Evolutionary conservation across 768 basidiomycete genomes (phyloP), one percentile per base, ranked within the genome.

Genomic region (Podaxis sp.): DNA sequence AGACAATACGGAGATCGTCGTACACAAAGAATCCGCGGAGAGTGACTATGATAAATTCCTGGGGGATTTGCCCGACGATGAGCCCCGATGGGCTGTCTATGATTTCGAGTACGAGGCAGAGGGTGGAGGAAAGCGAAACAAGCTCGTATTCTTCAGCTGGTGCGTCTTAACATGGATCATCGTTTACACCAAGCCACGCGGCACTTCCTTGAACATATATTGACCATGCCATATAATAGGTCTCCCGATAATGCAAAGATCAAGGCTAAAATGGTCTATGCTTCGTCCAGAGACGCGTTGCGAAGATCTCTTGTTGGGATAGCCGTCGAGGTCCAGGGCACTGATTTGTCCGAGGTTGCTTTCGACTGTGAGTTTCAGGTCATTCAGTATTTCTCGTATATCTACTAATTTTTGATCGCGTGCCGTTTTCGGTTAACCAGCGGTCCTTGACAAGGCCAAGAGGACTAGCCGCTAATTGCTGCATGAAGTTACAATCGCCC

Each of bases 221-320:
- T 17, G n/a, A 28, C 53, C 59, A 40, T 17, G 42, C 52, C 59
- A 74, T 76, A 13, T 22, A 5, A 70, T 15, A 98, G 96, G 96
- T 83, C 87, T 19, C 96, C 96, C 66, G 94, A 96, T 70, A 76
- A 74, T 48, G 88, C 94, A 46, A 91, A 85, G 77, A 83, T 96
- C 76, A 95, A 91, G 78, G 81, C 86, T 72, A 98, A 96, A 88
- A 98, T 98, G 95, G 69, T 97, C 68, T 90, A 85, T 77, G 90
- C 96, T 2, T 88, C 93, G 17, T 98, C 96, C 58, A 89, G 86
- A 72, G 91, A 94, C 28, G 88, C 88, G 4, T 77, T 99, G 66
- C 84, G 85, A 69, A 85, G 83, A 59, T 72, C 83, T 36, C 83
- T 99, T 30, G 84, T 84, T 26, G 96, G 95, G 59, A 82, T 97